Conservation (phyloP, 495 filamentous ascomycete genomes). For the Podospora fimiseda region DNA sequence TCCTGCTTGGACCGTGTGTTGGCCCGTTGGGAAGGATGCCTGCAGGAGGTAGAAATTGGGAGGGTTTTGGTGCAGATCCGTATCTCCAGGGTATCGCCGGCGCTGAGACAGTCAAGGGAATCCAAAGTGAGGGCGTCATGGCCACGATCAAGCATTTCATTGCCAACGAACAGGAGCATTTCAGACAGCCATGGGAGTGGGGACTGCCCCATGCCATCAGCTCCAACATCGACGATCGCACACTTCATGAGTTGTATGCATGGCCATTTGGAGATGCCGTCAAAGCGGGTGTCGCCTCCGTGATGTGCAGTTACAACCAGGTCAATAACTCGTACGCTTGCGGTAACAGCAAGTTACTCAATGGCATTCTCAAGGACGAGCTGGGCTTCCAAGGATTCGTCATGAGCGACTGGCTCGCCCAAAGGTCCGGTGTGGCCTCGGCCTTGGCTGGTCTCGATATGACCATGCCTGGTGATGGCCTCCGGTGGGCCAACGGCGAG, state of each 20-base stretch:
- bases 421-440: conserved; percentile 71
- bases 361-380: conserved; percentile 91
- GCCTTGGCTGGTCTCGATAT: conserved; percentile 85
- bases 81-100: conserved; percentile 63
- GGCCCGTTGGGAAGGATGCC: conserved; percentile 66
- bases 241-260: conserved; percentile 76
- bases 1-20: conserved; percentile 62
- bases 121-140: conserved; percentile 67
- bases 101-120: conserved; percentile 60
- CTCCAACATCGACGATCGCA: conserved; percentile 75
- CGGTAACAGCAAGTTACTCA: conserved; percentile 85
- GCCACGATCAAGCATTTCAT: conserved; percentile 69
- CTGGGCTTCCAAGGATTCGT: conserved; percentile 93
- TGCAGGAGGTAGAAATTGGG: conserved; percentile 69
- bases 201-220: conserved; percentile 66
- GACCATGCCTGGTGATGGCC: conserved; percentile 92
- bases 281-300: conserved; percentile 74
- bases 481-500: conserved; percentile 66
- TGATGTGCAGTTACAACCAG: conserved; percentile 89
- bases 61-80: conserved; percentile 70
- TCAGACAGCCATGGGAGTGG: conserved; percentile 78
- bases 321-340: conserved; percentile 90
- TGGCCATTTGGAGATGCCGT: conserved; percentile 90
- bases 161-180: conserved; percentile 70
- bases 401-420: conserved; percentile 89